Base-by-base conservation (phyloP, 129 eudicot species). In the Arctium lappa region DNA sequence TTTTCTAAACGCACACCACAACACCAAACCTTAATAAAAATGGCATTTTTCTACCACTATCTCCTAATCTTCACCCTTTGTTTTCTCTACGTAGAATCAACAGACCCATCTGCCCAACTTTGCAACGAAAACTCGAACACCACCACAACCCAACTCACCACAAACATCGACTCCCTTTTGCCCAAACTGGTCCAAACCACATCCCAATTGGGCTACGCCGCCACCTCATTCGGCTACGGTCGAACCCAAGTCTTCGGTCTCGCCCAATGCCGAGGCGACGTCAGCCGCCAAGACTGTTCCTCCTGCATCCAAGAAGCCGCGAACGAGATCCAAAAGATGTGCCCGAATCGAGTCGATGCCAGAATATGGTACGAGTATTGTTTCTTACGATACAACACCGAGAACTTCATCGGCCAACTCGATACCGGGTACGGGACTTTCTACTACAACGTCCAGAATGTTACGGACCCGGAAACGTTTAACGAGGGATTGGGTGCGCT, bases 311-410 rank as follows among this genome's bases (percentile, higher is more conserved):
- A 83, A 78, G 89, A 87, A 4, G 98, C 97, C 1, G 88, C 97
- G 0, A 75, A 80, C 39, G 80, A 89, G 32, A 86, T 89, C 46
- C 88, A 75, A 29, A 79, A 76, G 1, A 79, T 46, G 3, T 95
- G 97, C 78, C 94, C 94, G 2, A 73, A 76, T 60, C 93, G 87
- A 36, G 60, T 87, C 5, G 98, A 91, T 73, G 97, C 97, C 42
- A 87, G 91, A 74, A 85, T 95, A 6, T 95, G 98, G 97, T 95
- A 92, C n/a, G 98, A 95, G 56, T 89, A 82, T 69, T 95, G 99
- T 73, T 85, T 91, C 82, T 16, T 91, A 27, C 88, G 97, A 83
- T 95, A 95, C 77, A 73, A 79, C 75, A 85, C 87, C 0, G 69
- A 69, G 5, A 75, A 87, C 11, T 92, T 92, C 81, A 76, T 78